phyloP scores from a whole-genome alignment of 768 basidiomycete species.

The Saitozyma sp. region DNA sequence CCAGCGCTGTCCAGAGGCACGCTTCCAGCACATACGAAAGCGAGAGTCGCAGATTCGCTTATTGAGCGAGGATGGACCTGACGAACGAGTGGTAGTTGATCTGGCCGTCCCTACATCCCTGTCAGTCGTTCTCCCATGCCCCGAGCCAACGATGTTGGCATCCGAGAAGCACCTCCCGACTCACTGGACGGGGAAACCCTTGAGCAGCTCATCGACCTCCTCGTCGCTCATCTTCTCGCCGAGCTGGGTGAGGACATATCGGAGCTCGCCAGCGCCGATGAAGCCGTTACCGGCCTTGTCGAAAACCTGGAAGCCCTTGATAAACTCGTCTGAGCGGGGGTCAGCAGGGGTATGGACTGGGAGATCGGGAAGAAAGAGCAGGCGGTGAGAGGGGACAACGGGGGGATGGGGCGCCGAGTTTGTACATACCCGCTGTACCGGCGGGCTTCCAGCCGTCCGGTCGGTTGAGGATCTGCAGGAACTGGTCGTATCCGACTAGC shows the following conservation, averaged over 20 bases:
- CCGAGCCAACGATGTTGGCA: neutral
- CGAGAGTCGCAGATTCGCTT: slow-evolving; percentile 3
- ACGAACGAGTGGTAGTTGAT: slow-evolving; percentile 98
- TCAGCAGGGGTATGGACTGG: neutral
- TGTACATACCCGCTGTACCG: slow-evolving; percentile 77
- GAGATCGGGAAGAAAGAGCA: slow-evolving; percentile 6
- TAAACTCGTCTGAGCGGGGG: slow-evolving; percentile 79
- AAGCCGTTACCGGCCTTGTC: slow-evolving; percentile 93
- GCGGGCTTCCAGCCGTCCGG: slow-evolving; percentile 97
- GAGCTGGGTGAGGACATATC: slow-evolving; percentile 90
- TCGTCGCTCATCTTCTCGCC: slow-evolving; percentile 98
- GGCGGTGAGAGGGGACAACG: neutral
- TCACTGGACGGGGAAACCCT: slow-evolving; percentile 91
- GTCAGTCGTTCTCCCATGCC: slow-evolving; percentile 4
- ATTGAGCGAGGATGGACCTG: slow-evolving; percentile 88
- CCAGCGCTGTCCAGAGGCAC: too few species aligned
- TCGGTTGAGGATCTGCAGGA: slow-evolving; percentile 85
- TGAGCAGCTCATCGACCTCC: slow-evolving; percentile 95
- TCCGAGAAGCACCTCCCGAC: slow-evolving; percentile 50
- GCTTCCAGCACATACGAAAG: too few species aligned
- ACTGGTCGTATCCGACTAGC: slow-evolving; percentile 87
- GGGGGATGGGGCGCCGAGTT: neutral
- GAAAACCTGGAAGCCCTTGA: slow-evolving; percentile 98
- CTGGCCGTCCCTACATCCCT: slow-evolving; percentile 75
- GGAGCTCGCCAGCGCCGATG: slow-evolving; percentile 86